A percentile compares a stretch with the other conserved stretches of the same genome.
phyloP scores from a whole-genome alignment of 1,284 basidiomycete species.

The Ganoderma lucidum region DNA sequence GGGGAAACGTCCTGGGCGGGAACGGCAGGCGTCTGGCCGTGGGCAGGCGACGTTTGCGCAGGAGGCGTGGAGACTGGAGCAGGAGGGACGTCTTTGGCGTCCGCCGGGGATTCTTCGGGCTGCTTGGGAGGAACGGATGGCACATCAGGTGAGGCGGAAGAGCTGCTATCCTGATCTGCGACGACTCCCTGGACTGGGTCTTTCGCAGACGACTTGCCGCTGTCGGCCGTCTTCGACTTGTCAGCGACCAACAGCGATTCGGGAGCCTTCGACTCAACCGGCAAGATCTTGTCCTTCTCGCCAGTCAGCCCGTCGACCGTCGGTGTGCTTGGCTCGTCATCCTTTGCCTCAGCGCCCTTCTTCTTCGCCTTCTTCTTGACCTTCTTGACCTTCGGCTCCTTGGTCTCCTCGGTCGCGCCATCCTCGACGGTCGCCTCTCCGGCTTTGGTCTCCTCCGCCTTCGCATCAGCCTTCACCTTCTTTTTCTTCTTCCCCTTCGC shows the following conservation, averaged over 20 bases:
- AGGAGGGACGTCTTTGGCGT: neutral
- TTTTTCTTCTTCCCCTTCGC: neutral
- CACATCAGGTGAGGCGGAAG: neutral
- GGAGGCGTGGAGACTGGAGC: neutral
- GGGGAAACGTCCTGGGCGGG: neutral
- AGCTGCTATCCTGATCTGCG: neutral
- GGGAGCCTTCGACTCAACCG: neutral
- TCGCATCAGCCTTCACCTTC: neutral
- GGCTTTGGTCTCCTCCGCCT: neutral
- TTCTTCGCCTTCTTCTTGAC: conserved; percentile 12
- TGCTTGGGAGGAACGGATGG: conserved; percentile 8
- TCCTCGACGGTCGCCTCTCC: conserved; percentile 5
- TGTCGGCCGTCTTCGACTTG: neutral
- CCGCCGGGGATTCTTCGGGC: conserved; percentile 9
- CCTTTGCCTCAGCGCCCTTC: conserved; percentile 13
- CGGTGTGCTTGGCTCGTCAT: neutral
- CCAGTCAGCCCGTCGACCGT: neutral
- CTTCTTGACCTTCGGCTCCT: conserved; percentile 19
- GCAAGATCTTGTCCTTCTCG: conserved; percentile 6
- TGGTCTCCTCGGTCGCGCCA: conserved; percentile 8
- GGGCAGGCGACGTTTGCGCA: neutral
- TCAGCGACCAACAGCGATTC: neutral
- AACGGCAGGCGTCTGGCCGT: neutral
- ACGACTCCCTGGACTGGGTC: neutral
- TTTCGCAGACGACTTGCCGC: neutral